Conservation (phyloP, 2,329 filamentous ascomycete genomes). For the Pyricularia grisea region DNA sequence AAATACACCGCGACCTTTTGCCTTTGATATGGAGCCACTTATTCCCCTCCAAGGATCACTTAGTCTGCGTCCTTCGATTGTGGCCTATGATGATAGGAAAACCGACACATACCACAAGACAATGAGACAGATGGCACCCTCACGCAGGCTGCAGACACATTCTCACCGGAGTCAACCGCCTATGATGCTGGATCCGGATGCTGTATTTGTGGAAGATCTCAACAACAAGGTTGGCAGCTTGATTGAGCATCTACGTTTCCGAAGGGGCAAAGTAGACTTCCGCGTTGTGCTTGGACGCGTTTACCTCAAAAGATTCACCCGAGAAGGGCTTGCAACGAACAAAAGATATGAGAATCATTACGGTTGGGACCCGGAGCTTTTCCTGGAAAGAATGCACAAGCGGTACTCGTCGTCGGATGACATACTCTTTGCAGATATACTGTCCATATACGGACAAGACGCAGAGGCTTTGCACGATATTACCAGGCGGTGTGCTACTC, state of each 20-base stretch:
- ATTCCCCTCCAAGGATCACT: background rate
- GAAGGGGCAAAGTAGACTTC: constrained; percentile 13
- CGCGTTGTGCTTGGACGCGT: constrained; percentile 19
- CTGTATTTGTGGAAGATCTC: constrained; percentile 4
- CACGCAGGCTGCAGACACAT: background rate
- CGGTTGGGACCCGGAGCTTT: constrained; percentile 14
- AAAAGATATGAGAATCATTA: constrained; percentile 7
- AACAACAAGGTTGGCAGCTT: constrained; percentile 8
- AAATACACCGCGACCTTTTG: background rate
- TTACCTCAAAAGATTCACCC: constrained; percentile 13
- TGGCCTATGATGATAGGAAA: background rate
- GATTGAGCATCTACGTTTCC: constrained; percentile 11
- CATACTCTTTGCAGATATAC: constrained; percentile 18
- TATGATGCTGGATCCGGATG: background rate
- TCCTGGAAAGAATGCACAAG: constrained; percentile 11
- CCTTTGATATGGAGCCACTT: constrained; percentile 4
- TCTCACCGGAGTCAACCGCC: background rate
- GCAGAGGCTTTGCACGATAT: background rate
- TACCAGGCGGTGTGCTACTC: background rate
- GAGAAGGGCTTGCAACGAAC: constrained; percentile 16
- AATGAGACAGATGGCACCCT: constrained; percentile 1
- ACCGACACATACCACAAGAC: background rate
- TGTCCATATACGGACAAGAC: constrained; percentile 16
- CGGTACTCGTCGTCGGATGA: constrained; percentile 7
- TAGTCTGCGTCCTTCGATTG: background rate